phyloP scores from a whole-genome alignment of 345 rosid genomes.

The Pseudoturritis turrita region DNA sequence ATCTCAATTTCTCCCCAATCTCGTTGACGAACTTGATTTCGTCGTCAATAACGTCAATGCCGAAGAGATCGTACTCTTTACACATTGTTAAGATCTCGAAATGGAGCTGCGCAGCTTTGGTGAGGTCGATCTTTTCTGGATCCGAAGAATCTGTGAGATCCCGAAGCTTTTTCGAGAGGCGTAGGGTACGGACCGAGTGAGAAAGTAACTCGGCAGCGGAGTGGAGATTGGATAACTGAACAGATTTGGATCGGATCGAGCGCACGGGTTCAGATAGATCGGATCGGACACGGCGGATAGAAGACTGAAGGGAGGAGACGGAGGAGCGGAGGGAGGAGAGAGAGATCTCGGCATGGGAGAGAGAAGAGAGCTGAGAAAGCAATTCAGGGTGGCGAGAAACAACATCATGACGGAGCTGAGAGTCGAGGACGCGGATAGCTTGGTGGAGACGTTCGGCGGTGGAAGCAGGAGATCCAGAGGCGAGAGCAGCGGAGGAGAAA shows the following conservation, averaged over 20 bases:
- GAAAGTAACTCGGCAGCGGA: constrained; percentile 64
- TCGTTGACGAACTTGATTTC: constrained; percentile 63
- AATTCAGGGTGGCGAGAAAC: constrained; percentile 83
- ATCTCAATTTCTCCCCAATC: constrained; percentile 62
- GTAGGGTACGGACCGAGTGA: constrained; percentile 73
- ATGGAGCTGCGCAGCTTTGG: constrained; percentile 91
- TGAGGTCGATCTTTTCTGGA: constrained; percentile 77
- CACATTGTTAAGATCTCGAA: constrained; percentile 78
- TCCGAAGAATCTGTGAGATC: constrained; percentile 54
- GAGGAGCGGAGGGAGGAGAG: constrained; percentile 87
- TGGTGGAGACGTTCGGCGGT: constrained; percentile 96
- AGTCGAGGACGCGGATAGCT: constrained; percentile 87
- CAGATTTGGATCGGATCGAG: constrained; percentile 64
- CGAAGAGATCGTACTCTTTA: constrained; percentile 63
- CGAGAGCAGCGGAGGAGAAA: constrained; percentile 92
- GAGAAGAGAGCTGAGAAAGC: constrained; percentile 84
- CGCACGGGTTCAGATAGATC: constrained; percentile 83
- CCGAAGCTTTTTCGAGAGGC: constrained; percentile 78
- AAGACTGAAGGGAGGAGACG: constrained; percentile 80
- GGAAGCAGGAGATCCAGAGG: constrained; percentile 99
- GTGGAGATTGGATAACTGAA: constrained; percentile 71
- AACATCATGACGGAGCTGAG: constrained; percentile 88
- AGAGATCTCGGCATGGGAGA: constrained; percentile 71
- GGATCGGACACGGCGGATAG: constrained; percentile 74
- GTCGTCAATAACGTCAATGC: constrained; percentile 71